Evolutionary conservation across 495 filamentous ascomycete genomes (phyloP).

Genomic region (Bombardia bombarda): DNA sequence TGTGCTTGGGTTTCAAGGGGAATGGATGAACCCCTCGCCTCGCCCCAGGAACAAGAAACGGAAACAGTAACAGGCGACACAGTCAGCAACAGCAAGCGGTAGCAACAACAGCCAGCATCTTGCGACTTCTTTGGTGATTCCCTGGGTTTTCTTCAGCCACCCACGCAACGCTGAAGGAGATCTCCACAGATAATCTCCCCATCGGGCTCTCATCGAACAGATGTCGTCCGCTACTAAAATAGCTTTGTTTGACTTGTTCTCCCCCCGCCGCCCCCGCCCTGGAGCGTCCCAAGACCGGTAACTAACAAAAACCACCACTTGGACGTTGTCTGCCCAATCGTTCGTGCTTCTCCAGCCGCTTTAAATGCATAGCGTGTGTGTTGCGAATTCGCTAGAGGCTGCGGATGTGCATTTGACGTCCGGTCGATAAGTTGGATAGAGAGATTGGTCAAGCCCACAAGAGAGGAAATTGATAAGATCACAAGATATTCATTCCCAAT

Average conservation of each 20-base stretch:
- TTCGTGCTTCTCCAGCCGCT: no score
- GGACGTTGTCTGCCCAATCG: no score
- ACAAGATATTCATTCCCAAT: no score
- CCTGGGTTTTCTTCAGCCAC: background rate
- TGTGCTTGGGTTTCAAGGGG: constrained; percentile 8
- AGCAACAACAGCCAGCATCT: background rate
- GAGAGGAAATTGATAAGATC: no score
- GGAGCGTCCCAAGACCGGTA: no score
- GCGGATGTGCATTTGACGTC: no score
- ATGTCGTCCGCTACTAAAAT: background rate
- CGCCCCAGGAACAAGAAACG: background rate
- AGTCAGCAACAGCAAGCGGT: background rate
- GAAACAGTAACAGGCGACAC: background rate
- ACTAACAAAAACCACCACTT: no score
- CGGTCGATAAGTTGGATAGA: no score
- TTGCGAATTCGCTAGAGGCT: no score
- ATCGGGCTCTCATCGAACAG: background rate
- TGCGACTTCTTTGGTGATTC: background rate
- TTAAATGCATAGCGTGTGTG: no score
- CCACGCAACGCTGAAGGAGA: no score
- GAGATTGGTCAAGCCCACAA: no score
- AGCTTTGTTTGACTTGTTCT: background rate
- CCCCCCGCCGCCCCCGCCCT: background rate
- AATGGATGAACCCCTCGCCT: background rate
- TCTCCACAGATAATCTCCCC: background rate